Percentiles rank a stretch among this genome's conserved stretches.
Evolutionary conservation across 2,329 filamentous ascomycete genomes (phyloP).

Genomic region (Aspergillus thermomutatus): DNA sequence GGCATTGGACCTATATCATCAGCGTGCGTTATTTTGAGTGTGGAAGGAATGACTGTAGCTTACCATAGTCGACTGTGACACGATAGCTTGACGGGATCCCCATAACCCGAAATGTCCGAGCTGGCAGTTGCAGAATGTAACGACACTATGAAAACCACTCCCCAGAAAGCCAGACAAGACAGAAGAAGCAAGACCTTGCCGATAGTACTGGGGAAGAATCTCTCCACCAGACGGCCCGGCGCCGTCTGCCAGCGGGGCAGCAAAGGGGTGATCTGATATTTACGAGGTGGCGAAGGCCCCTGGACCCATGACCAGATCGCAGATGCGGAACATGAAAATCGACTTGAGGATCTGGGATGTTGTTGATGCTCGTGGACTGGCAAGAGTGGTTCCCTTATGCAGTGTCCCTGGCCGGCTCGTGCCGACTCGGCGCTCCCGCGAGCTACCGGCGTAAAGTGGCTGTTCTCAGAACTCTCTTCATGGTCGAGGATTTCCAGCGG

Average conservation of each 20-base stretch:
- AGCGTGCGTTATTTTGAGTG: not conserved
- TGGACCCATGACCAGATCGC: constrained; percentile 26
- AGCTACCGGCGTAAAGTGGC: constrained; percentile 9
- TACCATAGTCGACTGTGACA: constrained; percentile 36
- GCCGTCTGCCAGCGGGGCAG: constrained; percentile 32
- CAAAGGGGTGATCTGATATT: constrained; percentile 33
- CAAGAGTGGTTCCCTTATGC: constrained; percentile 19
- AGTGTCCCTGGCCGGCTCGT: constrained; percentile 9
- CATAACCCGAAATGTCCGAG: constrained; percentile 31
- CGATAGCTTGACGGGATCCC: constrained; percentile 33
- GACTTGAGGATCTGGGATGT: constrained; percentile 2
- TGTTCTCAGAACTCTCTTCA: constrained; percentile 6
- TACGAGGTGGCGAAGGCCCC: constrained; percentile 30
- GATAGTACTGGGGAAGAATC: constrained; percentile 22
- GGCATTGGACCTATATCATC: constrained; percentile 29
- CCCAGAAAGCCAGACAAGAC: constrained; percentile 28
- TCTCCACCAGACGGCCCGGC: constrained; percentile 30
- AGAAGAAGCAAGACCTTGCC: constrained; percentile 26
- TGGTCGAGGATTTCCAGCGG: constrained; percentile 2
- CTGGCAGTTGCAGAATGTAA: constrained; percentile 30
- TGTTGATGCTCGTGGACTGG: constrained; percentile 10
- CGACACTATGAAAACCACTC: constrained; percentile 29
- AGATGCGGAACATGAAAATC: constrained; percentile 22
- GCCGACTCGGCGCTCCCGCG: constrained; percentile 19
- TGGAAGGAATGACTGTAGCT: constrained; percentile 22